Evolutionary conservation across 805 yeast species (phyloP).

Genomic region (Starmerella bombicola): DNA sequence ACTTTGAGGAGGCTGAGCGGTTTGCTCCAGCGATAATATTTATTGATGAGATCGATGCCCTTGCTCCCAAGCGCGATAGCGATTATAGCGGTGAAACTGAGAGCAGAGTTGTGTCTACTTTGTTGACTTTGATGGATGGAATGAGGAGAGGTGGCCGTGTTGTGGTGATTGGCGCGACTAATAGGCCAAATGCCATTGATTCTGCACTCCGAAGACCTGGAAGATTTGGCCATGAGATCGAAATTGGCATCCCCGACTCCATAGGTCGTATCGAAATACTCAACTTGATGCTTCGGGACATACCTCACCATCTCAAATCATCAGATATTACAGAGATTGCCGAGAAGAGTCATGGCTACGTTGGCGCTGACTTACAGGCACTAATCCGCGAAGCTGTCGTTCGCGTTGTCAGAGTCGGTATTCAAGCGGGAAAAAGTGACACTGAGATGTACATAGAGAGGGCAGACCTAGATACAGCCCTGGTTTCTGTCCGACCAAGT

Average conservation of each 20-base stretch:
- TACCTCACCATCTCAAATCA: slow-evolving; percentile 43
- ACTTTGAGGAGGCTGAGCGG: slow-evolving; percentile 71
- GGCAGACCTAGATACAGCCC: slow-evolving; percentile 55
- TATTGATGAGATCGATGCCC: slow-evolving; percentile 86
- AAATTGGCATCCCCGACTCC: slow-evolving; percentile 82
- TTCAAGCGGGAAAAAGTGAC: slow-evolving; percentile 23
- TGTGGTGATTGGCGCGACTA: slow-evolving; percentile 96
- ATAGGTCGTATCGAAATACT: slow-evolving; percentile 67
- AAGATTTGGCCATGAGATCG: slow-evolving; percentile 78
- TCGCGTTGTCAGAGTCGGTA: slow-evolving; percentile 58
- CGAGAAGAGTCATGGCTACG: slow-evolving; percentile 84
- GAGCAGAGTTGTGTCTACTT: slow-evolving; percentile 76
- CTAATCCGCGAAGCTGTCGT: slow-evolving; percentile 79
- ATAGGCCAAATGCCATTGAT: slow-evolving; percentile 92
- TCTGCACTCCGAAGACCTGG: slow-evolving; percentile 91
- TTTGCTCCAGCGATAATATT: slow-evolving; percentile 82
- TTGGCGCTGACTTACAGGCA: slow-evolving; percentile 90
- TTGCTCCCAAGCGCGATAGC: slow-evolving; percentile 70
- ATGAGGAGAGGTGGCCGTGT: slow-evolving; percentile 98
- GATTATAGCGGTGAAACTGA: slow-evolving; percentile 90
- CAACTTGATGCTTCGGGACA: slow-evolving; percentile 43
- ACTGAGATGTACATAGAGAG: slow-evolving; percentile 37
- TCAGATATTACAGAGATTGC: slow-evolving; percentile 56
- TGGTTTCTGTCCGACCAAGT: slow-evolving; percentile 77
- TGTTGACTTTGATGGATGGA: slow-evolving; percentile 90